A percentile compares a stretch with the other conserved stretches of the same genome.
Conservation (phyloP, 208 protist genomes). For the Leishmania mexicana region DNA sequence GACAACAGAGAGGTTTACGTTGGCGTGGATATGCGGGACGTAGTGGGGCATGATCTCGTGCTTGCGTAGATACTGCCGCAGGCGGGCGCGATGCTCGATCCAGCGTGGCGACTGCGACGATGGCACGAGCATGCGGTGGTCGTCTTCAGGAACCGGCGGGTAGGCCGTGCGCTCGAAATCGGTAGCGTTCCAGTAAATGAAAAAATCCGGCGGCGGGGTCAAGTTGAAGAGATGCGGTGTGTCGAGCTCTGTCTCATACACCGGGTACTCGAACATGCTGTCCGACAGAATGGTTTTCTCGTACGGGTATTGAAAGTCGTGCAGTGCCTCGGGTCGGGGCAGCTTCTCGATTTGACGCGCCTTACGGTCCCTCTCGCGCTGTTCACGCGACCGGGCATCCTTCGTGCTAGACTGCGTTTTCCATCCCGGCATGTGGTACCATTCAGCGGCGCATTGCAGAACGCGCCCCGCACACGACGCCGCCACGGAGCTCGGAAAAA, state of each 20-base stretch:
- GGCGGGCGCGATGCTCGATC: slow-evolving; percentile 52
- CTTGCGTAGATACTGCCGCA: slow-evolving; percentile 79
- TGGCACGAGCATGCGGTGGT: slow-evolving; percentile 80
- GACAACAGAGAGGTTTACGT: slow-evolving; percentile 90
- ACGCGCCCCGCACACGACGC: not conserved
- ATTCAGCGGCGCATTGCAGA: slow-evolving; percentile 2
- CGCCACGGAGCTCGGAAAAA: not conserved
- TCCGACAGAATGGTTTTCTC: slow-evolving; percentile 91
- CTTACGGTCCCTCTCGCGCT: slow-evolving; percentile 88
- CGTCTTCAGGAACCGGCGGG: slow-evolving; percentile 57
- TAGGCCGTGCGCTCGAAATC: slow-evolving; percentile 88
- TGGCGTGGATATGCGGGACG: slow-evolving; percentile 59
- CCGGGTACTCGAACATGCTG: slow-evolving; percentile 90
- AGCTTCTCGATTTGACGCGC: slow-evolving; percentile 91
- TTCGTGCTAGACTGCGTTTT: slow-evolving; percentile 87
- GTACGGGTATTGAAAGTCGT: slow-evolving; percentile 91
- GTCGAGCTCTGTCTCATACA: slow-evolving; percentile 91
- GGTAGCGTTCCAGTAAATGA: slow-evolving; percentile 84
- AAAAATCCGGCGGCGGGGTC: slow-evolving; percentile 87
- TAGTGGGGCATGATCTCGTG: slow-evolving; percentile 81
- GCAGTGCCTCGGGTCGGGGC: slow-evolving; percentile 77
- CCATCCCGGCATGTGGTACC: slow-evolving; percentile 86
- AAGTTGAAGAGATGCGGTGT: slow-evolving; percentile 88
- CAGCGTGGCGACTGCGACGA: slow-evolving; percentile 40
- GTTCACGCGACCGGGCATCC: slow-evolving; percentile 81